A percentile compares a stretch with the other conserved stretches of the same genome.
These are phyloP conservation scores for Lophiostoma macrostomum DNA, from an alignment of 495 filamentous ascomycete species.

Conservation along the genomic window DNA sequence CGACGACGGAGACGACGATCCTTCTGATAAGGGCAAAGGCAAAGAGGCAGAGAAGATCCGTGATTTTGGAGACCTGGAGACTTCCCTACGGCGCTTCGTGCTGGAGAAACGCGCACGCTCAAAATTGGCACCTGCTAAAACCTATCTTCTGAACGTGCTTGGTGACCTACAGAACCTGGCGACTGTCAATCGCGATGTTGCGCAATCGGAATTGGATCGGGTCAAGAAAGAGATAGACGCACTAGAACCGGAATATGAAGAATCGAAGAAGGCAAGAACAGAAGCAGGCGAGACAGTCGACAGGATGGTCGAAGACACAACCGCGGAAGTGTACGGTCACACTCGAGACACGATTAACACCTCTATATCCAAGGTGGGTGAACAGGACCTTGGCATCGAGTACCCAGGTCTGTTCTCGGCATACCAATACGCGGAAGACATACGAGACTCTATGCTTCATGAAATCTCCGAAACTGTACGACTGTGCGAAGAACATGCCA, in stretches of 20 bases:
- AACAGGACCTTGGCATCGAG: slow-evolving; percentile 70
- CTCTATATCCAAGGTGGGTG: slow-evolving; percentile 71
- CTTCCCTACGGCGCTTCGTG: slow-evolving; percentile 86
- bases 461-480: slow-evolving; percentile 75
- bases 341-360: slow-evolving; percentile 69
- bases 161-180: slow-evolving; percentile 80
- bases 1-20: slow-evolving; percentile 50
- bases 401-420: slow-evolving; percentile 83
- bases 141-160: slow-evolving; percentile 91
- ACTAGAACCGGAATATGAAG: slow-evolving; percentile 79
- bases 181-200: slow-evolving; percentile 81
- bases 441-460: slow-evolving; percentile 85
- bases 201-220: slow-evolving; percentile 79
- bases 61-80: slow-evolving; percentile 86
- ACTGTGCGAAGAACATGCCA: slow-evolving; percentile 78
- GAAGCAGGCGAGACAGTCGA: slow-evolving; percentile 81
- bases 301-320: slow-evolving; percentile 76
- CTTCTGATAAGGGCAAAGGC: slow-evolving; percentile 56
- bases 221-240: slow-evolving; percentile 76
- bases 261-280: slow-evolving; percentile 75
- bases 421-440: slow-evolving; percentile 89
- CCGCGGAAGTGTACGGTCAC: slow-evolving; percentile 76
- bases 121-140: slow-evolving; percentile 92
- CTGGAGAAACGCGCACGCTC: slow-evolving; percentile 93
- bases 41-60: slow-evolving; percentile 83